Evolutionary conservation across 2,329 filamentous ascomycete genomes (phyloP).

Genomic region (Aspergillus caelatus): DNA sequence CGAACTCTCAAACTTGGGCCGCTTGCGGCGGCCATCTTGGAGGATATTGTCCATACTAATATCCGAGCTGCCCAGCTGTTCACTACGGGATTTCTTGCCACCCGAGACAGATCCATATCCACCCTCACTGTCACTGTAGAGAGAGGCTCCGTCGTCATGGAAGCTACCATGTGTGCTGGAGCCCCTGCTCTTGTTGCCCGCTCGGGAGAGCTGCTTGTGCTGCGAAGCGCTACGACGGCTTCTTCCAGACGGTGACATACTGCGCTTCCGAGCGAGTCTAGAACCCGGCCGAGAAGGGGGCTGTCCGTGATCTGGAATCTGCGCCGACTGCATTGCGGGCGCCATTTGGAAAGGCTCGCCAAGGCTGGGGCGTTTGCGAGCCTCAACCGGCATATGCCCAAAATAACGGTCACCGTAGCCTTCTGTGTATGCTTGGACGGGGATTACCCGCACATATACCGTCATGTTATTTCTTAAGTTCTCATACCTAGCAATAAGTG

Average conservation of each 20-base stretch:
- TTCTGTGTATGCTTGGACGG: conserved; percentile 56
- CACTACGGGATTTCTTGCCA: conserved; percentile 74
- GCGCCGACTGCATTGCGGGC: conserved; percentile 54
- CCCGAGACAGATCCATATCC: conserved; percentile 72
- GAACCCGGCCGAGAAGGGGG: conserved; percentile 70
- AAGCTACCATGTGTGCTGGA: conserved; percentile 61
- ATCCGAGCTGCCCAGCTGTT: conserved; percentile 89
- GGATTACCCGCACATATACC: conserved; percentile 85
- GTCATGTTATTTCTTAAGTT: conserved; percentile 93
- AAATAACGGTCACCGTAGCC: conserved; percentile 51
- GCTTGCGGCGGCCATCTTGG: conserved; percentile 91
- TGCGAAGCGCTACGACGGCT: conserved; percentile 78
- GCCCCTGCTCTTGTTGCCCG: conserved; percentile 67
- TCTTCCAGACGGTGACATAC: conserved; percentile 71
- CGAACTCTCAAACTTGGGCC: conserved; percentile 93
- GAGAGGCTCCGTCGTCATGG: conserved; percentile 71
- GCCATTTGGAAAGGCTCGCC: conserved; percentile 68
- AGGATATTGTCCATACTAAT: conserved; percentile 99
- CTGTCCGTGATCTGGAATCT: conserved; percentile 59
- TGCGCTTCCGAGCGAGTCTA: conserved; percentile 73
- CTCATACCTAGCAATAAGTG: conserved; percentile 92
- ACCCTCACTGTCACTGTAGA: conserved; percentile 86
- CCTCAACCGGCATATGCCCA: conserved; percentile 52
- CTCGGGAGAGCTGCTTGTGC: conserved; percentile 71
- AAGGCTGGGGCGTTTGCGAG: conserved; percentile 60